Percentiles rank a stretch among this genome's conserved stretches.
These are phyloP conservation scores for Fusarium denticulatum DNA, from an alignment of 2,329 filamentous ascomycete genomes.

Conservation along the genomic window DNA sequence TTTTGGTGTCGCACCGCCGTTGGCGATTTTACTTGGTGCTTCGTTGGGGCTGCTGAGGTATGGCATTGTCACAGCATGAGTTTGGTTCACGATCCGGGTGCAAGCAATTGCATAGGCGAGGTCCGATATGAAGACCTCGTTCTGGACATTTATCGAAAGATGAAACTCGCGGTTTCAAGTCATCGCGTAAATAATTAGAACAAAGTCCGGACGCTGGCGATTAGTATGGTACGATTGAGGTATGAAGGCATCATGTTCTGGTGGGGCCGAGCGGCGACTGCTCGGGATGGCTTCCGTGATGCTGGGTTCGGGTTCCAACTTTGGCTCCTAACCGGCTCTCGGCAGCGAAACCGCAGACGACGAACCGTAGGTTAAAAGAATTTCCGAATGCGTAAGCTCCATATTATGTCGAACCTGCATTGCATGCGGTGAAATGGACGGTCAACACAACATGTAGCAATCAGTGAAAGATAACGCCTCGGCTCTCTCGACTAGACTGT, in stretches of 20 bases:
- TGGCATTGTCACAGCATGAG: background rate
- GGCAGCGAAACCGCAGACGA: background rate
- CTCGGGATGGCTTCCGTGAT: slow-evolving; percentile 15
- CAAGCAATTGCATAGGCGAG: rapidly evolving
- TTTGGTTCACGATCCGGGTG: rapidly evolving
- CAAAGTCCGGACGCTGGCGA: background rate
- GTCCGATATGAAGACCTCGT: rapidly evolving
- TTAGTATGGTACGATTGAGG: background rate
- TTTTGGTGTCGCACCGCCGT: background rate
- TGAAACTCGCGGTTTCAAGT: rapidly evolving
- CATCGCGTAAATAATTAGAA: no score
- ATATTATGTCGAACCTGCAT: rapidly evolving
- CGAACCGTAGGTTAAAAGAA: rapidly evolving
- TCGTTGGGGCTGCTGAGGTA: slow-evolving; percentile 10
- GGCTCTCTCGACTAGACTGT: rapidly evolving
- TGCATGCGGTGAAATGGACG: background rate
- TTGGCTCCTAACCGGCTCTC: background rate
- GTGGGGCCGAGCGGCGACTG: background rate
- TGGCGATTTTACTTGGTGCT: slow-evolving; percentile 4
- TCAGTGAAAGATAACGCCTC: background rate
- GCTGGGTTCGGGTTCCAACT: rapidly evolving
- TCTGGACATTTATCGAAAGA: background rate
- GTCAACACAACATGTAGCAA: background rate
- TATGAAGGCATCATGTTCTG: background rate
- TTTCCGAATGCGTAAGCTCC: background rate